A percentile compares a stretch with the other conserved stretches of the same genome.
phyloP scores from a whole-genome alignment of 352 stramenopile genomes.

The Phytopythium chamaehyphon region DNA sequence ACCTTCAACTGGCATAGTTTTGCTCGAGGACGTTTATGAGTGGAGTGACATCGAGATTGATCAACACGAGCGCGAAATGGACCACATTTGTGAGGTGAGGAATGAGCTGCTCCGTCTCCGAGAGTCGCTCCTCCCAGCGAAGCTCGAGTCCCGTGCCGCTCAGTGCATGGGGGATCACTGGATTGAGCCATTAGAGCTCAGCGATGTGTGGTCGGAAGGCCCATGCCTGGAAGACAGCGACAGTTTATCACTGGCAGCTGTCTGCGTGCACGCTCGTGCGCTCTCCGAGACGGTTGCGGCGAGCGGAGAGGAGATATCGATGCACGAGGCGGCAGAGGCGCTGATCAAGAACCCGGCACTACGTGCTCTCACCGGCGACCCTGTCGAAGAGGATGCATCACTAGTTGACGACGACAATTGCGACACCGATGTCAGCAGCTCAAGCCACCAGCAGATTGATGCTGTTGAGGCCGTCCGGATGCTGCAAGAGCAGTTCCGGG shows the following conservation, averaged over 20 bases:
- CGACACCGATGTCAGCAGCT: too few species aligned
- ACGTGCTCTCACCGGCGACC: constrained; percentile 1
- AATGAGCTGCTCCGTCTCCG: constrained; percentile 17
- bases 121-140: constrained; percentile 24
- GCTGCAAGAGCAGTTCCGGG: too few species aligned
- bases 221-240: constrained; percentile 2
- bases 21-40: constrained; percentile 27
- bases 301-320: constrained; percentile 35
- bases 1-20: not conserved
- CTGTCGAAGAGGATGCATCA: not conserved
- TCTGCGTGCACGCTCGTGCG: constrained; percentile 10
- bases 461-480: too few species aligned
- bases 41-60: constrained; percentile 54
- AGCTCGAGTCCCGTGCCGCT: constrained; percentile 4
- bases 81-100: constrained; percentile 42
- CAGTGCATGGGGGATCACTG: constrained; percentile 2
- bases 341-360: constrained; percentile 44
- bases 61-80: constrained; percentile 31
- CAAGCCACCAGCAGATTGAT: too few species aligned
- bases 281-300: constrained; percentile 16
- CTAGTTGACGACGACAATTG: not conserved
- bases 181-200: not conserved
- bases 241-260: not conserved
- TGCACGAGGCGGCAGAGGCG: constrained; percentile 34
- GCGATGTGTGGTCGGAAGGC: constrained; percentile 11